Conservation (phyloP, 257 asterid genomes). For the Solanum virginianum region DNA sequence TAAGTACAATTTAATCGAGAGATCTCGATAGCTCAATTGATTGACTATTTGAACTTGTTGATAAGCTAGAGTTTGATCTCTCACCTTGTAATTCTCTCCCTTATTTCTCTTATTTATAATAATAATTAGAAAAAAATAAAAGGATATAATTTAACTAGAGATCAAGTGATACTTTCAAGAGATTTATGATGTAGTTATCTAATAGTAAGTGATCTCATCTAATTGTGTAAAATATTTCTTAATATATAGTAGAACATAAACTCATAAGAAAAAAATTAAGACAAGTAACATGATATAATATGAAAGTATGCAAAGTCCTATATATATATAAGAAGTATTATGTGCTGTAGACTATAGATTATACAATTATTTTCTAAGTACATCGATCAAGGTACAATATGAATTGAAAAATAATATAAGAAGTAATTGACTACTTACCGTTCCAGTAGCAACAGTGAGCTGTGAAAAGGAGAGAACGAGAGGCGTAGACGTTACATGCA, state of each 20-base stretch:
- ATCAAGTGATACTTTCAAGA: neutral
- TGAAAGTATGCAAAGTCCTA: no score
- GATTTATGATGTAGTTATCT: neutral
- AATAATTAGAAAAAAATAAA: no score
- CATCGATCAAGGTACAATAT: neutral
- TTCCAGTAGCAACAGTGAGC: conserved; percentile 54
- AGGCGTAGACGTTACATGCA: conserved; percentile 68
- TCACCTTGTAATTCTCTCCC: neutral
- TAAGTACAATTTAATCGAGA: no score
- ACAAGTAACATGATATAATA: neutral
- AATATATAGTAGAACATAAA: neutral
- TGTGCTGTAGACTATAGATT: no score
- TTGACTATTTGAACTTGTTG: no score
- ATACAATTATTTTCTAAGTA: neutral
- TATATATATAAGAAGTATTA: no score
- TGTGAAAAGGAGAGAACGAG: conserved; percentile 52
- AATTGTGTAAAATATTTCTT: neutral
- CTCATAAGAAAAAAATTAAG: neutral
- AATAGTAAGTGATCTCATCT: neutral
- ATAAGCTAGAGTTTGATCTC: no score
- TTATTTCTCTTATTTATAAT: neutral
- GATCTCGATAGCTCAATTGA: accelerated
- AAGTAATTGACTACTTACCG: conserved; percentile 22
- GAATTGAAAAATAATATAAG: neutral
- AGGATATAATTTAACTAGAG: neutral